phyloP scores from a whole-genome alignment of 176 grass and related monocot genomes.

The Olyra latifolia region DNA sequence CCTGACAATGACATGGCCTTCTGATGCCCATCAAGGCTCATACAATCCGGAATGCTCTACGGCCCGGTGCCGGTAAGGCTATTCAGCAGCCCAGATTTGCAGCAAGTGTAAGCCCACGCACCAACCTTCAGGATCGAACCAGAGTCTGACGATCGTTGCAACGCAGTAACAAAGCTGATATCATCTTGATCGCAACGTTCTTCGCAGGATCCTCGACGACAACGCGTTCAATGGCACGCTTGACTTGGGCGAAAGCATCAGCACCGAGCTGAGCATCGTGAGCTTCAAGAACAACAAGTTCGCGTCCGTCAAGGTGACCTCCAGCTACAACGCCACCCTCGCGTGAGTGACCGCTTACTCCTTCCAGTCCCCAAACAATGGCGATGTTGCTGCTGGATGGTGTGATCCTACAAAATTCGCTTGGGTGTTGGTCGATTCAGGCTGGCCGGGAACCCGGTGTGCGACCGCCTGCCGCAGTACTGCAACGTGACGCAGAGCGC shows the following conservation, averaged over 20 bases:
- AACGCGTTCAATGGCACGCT: slow-evolving; percentile 86
- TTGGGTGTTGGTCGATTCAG: slow-evolving; percentile 24
- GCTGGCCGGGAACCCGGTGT: slow-evolving; percentile 87
- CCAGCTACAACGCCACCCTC: slow-evolving; percentile 65
- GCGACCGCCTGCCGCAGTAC: slow-evolving; percentile 33
- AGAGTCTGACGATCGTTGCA: background rate
- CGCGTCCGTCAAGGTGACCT: slow-evolving; percentile 6
- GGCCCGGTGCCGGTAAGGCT: slow-evolving; percentile 55
- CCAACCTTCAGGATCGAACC: background rate
- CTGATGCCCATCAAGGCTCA: slow-evolving; percentile 49
- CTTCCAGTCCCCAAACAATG: background rate
- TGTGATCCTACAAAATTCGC: background rate
- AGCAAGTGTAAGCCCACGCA: slow-evolving; percentile 73
- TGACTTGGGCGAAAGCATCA: slow-evolving; percentile 57
- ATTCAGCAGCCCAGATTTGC: slow-evolving; percentile 70
- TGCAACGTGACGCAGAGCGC: slow-evolving; percentile 48
- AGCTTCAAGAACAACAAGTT: slow-evolving; percentile 82
- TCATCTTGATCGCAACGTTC: background rate
- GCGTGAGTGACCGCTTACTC: slow-evolving; percentile 52
- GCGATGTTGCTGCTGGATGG: background rate
- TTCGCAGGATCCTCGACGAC: slow-evolving; percentile 66
- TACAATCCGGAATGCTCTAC: slow-evolving; percentile 73
- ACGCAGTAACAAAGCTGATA: background rate
- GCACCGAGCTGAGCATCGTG: slow-evolving; percentile 69
- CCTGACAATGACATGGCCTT: background rate